Evolutionary conservation across 1,284 basidiomycete genomes (phyloP), one percentile per base, ranked within the genome.

Genomic region (Meira nashicola): DNA sequence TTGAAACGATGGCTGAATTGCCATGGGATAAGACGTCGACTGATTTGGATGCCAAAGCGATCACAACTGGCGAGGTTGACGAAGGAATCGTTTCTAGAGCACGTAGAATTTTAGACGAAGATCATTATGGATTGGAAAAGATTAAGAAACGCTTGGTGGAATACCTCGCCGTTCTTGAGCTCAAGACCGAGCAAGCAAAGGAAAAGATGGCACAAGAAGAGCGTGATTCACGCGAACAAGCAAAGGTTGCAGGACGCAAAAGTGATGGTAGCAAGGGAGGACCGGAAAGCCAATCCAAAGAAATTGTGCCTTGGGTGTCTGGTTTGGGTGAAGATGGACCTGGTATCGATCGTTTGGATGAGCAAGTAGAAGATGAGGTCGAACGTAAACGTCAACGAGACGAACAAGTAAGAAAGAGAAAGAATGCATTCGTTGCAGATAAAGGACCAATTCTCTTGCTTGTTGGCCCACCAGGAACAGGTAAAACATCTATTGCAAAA

Each of bases 371-470:
- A 10, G 60, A 39, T 9, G 59, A 62, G 56, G 54, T 73, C 59
- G 40, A 49, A 28, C 17, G 28, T 5, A 53, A 53, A 15, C 44
- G 33, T 19, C 37, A 44, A 12, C 15, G 50, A 19, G 54, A 63
- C 23, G 49, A 55, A 54, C 44, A 47, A 59, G n/a, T 23, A 12
- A 58, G 40, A 19, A 53, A 52, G 58, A n/a, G 41, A 9, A 57
- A 44, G 19, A 41, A 51, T 25, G 56, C 55, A 17, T 37, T 21
- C 23, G 65, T 71, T 11, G 60, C 58, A 25, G 69, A 74, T 59
- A 66, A 89, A 69, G 90, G 89, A 0, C 90, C 91, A 0, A 92
- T 93, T 61, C 80, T 93, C 15, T 78, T 92, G 83, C 87, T 82
- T 59, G 85, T 81, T 41, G 64, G 67, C 15, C 77, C 78, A 12